Evolutionary conservation across 495 filamentous ascomycete species (phyloP), one percentile per base, ranked within the genome.

Genomic region (Xylaria nigripes): DNA sequence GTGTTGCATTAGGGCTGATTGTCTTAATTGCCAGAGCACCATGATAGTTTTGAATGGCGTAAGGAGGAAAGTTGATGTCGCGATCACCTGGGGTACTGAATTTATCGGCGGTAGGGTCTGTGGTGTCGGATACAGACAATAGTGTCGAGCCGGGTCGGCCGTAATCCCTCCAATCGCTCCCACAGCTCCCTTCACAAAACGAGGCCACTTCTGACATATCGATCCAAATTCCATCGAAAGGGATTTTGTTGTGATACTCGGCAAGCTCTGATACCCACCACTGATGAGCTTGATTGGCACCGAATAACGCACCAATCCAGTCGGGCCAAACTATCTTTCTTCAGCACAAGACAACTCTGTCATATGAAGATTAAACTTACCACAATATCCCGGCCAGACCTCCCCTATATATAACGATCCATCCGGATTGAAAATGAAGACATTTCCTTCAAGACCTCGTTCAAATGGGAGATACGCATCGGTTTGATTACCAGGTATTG

Each of bases 201-300:
- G 86, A 90, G 16, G 86, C 82, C 2, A 83, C 82, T 63, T 91
- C 87, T 40, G 84, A 88, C 86, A 90, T 90, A 57, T 91, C 87
- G 45, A 93, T 93, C 90, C 89, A 95, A 36, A 93, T 79, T 6
- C 85, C 90, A 64, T 95, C 90, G 55, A 91, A 90, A 75, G 65
- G 59, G 9, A 89, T 57, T 36, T 87, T 81, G 29, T 77, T 65
- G 47, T 78, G 75, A 73, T 79, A 88, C 1, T 60, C 70, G 2
- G 72, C 64, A 52, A 92, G 70, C 68, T 89, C 84, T 34, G 86
- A 74, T 13, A 76, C 70, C 89, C 89, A 93, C 81, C 84, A 95
- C 42, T 76, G 65, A 18, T 73, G 71, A 3, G 84, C 71, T 16
- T 80, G 76, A 0, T 72, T 72, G 22, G 80, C 74, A 44, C 77